phyloP scores from a whole-genome alignment of 1,139 yeast genomes.

The Yamadazyma atmosphaerica region DNA sequence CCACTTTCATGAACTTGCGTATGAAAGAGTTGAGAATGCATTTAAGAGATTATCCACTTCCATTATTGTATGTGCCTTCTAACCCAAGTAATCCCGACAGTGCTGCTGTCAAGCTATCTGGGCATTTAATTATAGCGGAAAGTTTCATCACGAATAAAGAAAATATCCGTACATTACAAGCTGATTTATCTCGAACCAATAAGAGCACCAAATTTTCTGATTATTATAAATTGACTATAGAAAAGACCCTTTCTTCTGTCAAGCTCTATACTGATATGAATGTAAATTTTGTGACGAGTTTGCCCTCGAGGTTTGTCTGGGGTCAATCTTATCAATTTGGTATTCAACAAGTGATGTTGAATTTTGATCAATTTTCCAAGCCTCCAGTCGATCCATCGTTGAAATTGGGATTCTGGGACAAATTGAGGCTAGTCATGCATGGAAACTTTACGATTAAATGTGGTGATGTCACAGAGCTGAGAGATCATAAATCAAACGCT shows the following conservation, averaged over 20 bases:
- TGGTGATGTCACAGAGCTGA: conserved; percentile 3
- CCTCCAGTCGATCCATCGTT: conserved; percentile 70
- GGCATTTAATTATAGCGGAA: conserved; percentile 52
- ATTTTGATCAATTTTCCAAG: conserved; percentile 80
- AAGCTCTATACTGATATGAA: conserved; percentile 67
- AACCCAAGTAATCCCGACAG: conserved; percentile 11
- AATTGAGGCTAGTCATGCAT: conserved; percentile 49
- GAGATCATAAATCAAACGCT: not conserved
- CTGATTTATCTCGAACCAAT: conserved; percentile 45
- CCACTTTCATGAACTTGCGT: conserved; percentile 51
- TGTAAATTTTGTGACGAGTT: conserved; percentile 54
- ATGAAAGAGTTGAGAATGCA: conserved; percentile 55
- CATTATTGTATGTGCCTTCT: conserved; percentile 44
- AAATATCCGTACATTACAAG: conserved; percentile 58
- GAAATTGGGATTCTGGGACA: conserved; percentile 62
- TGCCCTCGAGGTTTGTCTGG: conserved; percentile 77
- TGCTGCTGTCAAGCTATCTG: conserved; percentile 32
- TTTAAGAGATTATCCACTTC: conserved; percentile 70
- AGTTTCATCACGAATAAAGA: conserved; percentile 37
- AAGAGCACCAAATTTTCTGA: conserved; percentile 41
- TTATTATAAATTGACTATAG: conserved; percentile 61
- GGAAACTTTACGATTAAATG: conserved; percentile 39
- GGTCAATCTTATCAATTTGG: conserved; percentile 86
- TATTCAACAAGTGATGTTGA: conserved; percentile 75
- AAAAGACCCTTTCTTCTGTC: conserved; percentile 76